Percentiles rank a stretch among this genome's conserved stretches.
phyloP scores from a whole-genome alignment of 345 rosid genomes.

The Cardiospermum halicacabum region DNA sequence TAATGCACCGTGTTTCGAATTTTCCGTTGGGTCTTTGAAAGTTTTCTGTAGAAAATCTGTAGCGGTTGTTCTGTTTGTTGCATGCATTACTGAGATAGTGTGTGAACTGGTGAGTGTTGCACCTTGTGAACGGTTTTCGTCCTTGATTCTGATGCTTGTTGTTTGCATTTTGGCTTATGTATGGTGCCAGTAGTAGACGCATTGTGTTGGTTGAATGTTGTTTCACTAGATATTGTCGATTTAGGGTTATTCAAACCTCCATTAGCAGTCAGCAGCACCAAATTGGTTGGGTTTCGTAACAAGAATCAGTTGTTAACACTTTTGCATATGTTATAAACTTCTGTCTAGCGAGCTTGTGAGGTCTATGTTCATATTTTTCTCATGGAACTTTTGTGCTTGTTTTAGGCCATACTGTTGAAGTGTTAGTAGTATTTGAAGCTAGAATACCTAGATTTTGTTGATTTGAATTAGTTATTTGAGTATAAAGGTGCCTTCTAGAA shows the following conservation, averaged over 20 bases:
- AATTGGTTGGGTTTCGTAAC: not conserved
- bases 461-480: no score
- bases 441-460: no score
- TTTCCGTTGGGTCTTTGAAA: no score
- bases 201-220: not conserved
- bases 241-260: not conserved
- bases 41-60: not conserved
- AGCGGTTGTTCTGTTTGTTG: not conserved
- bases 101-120: not conserved
- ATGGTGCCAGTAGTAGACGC: not conserved
- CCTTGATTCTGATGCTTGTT: not conserved
- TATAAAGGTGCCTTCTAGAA: no score
- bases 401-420: no score
- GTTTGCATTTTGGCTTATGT: not conserved
- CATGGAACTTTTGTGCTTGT: no score
- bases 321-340: not conserved
- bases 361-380: no score
- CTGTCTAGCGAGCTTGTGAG: no score
- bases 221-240: not conserved
- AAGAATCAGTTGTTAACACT: not conserved
- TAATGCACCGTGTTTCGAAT: no score
- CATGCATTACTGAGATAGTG: conserved; percentile 5
- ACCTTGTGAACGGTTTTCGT: not conserved
- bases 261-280: not conserved
- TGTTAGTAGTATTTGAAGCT: no score